Evolutionary conservation across 2,329 filamentous ascomycete genomes (phyloP), one percentile per base, ranked within the genome.

Genomic region (Metarhizium robertsii): DNA sequence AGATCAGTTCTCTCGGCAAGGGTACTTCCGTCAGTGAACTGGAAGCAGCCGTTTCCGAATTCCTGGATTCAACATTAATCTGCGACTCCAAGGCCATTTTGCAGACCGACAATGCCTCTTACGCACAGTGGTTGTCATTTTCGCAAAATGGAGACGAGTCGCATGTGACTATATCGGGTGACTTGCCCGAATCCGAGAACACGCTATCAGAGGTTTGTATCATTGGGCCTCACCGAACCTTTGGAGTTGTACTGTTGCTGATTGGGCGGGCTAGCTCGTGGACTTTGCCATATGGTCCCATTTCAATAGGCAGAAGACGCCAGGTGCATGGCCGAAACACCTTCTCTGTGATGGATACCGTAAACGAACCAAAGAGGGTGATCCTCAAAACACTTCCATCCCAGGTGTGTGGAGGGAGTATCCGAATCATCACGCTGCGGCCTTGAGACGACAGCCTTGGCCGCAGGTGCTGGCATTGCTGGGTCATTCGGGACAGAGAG

Each of bases 341-440:
- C 65, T 96, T 5, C 79, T 99, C 4, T 92, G 90, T 62, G 86
- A 95, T 74, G 92, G 92, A 29, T 95, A 86, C 63, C 83, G 86
- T 62, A 81, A 78, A 61, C 67, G 71, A 30, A 61, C 61, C 38
- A 65, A 61, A 36, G 70, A 67, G 30, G 63, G 60, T 6, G 64
- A 65, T 6, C 60, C 67, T 13, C 57, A 55, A 1, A 58, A 59
- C 8, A 75, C 75, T 38, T 67, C 62, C 7, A 85, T 94, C 46
- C 86, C 84, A 0, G 90, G 87, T 0, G 65, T 95, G 7, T 79
- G 80, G 56, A 77, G 76, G 11, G 73, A 79, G 7, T 81, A 84
- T 61, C 80, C 81, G 1, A 96, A 96, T 63, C 79, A 79, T 40
- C 83, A 89, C 68, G 85, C 88, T 14, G 75, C 81, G 32, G 74